Conservation (phyloP, 2,329 filamentous ascomycete genomes). For the Aspergillus costaricaensis region DNA sequence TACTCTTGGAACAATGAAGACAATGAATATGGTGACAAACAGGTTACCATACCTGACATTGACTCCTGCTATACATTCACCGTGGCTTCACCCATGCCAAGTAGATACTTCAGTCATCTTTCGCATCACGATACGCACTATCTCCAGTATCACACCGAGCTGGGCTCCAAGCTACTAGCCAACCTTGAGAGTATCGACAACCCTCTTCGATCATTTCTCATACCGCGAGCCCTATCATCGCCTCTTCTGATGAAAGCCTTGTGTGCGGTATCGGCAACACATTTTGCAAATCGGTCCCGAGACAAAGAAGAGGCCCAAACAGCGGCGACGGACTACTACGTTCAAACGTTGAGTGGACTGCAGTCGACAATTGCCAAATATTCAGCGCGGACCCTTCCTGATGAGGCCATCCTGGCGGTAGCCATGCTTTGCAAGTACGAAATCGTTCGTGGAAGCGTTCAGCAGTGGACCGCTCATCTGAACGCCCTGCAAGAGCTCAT, state of each 20-base stretch:
- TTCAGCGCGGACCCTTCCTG: conserved; percentile 23
- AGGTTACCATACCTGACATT: neutral
- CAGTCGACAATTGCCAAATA: conserved; percentile 28
- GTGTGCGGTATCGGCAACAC: conserved; percentile 41
- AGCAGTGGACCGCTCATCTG: conserved; percentile 42
- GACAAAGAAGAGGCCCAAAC: conserved; percentile 27
- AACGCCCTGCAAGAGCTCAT: conserved; percentile 38
- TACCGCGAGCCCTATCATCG: conserved; percentile 40
- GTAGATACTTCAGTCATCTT: conserved; percentile 28
- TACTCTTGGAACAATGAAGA: conserved; percentile 7
- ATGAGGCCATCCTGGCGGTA: conserved; percentile 38
- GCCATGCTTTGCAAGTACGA: conserved; percentile 44
- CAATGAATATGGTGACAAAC: neutral
- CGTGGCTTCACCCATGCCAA: conserved; percentile 19
- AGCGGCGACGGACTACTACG: conserved; percentile 37
- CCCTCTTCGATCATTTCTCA: conserved; percentile 37
- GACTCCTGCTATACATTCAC: conserved; percentile 1
- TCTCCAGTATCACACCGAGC: conserved; percentile 41
- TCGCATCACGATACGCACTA: conserved; percentile 37
- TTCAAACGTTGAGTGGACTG: conserved; percentile 35
- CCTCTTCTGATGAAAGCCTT: conserved; percentile 40
- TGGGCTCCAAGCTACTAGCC: conserved; percentile 36
- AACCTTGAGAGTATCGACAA: conserved; percentile 43
- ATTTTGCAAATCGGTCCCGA: conserved; percentile 36
- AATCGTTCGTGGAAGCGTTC: conserved; percentile 40